Evolutionary conservation across 2,329 filamentous ascomycete genomes (phyloP).

Genomic region (Xylaria sp.): DNA sequence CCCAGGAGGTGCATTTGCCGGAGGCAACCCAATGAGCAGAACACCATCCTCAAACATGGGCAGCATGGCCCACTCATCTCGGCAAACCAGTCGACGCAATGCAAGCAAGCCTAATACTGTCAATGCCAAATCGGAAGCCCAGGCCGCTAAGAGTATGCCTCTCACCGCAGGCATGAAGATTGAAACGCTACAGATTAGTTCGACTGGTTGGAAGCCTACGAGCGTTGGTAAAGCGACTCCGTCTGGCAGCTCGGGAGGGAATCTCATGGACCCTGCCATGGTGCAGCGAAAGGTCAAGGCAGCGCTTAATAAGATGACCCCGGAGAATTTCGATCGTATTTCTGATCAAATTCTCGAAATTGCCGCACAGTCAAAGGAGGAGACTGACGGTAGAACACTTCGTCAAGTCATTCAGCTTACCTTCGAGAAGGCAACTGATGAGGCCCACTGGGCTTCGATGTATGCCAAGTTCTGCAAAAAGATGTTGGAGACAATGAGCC

Average conservation of each 20-base stretch:
- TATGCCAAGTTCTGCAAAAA: constrained; percentile 98
- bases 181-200: constrained; percentile 78
- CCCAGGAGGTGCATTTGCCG: constrained; percentile 71
- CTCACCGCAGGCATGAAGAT: constrained; percentile 85
- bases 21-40: constrained; percentile 71
- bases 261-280: constrained; percentile 85
- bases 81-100: constrained; percentile 72
- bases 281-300: constrained; percentile 99
- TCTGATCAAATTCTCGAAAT: constrained; percentile 92
- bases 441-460: constrained; percentile 98
- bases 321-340: constrained; percentile 88
- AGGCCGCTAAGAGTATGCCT: constrained; percentile 88
- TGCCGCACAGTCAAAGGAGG: constrained; percentile 93
- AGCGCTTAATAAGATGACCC: constrained; percentile 99
- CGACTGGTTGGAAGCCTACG: constrained; percentile 89
- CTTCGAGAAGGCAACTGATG: constrained; percentile 98
- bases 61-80: constrained; percentile 75
- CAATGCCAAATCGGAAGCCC: constrained; percentile 68
- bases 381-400: constrained; percentile 91
- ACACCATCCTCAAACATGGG: constrained; percentile 69
- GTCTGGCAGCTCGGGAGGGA: constrained; percentile 56
- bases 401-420: constrained; percentile 98
- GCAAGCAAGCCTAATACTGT: constrained; percentile 73
- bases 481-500: constrained; percentile 95
- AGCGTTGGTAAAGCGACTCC: constrained; percentile 67